A percentile compares a stretch with the other conserved stretches of the same genome.
Conservation (phyloP, 768 basidiomycete genomes). For the Tricholomella constricta region DNA sequence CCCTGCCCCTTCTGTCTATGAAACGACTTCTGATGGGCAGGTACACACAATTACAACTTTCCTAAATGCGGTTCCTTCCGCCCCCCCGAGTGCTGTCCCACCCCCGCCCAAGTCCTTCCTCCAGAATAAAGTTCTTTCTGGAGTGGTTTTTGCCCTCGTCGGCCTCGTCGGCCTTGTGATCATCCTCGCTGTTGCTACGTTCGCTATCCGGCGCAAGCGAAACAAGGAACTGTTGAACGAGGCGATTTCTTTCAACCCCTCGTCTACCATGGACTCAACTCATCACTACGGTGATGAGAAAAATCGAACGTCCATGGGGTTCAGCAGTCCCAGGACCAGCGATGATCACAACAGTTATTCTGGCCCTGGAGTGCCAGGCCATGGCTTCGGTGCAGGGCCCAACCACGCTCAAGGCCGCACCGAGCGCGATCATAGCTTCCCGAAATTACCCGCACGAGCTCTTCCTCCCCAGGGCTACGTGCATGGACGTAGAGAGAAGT, state of each 20-base stretch:
- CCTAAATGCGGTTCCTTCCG: conserved; percentile 27
- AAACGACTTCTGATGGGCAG: conserved; percentile 28
- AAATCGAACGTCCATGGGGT: conserved; percentile 19
- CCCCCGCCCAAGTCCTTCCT: conserved; percentile 51
- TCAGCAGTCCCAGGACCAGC: conserved; percentile 29
- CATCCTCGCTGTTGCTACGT: conserved; percentile 45
- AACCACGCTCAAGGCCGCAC: conserved; percentile 8
- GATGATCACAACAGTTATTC: conserved; percentile 15
- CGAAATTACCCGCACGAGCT: not conserved
- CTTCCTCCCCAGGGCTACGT: not conserved
- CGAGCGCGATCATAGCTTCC: not conserved
- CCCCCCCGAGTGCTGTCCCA: conserved; percentile 22
- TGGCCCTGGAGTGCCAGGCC: conserved; percentile 23
- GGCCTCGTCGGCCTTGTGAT: conserved; percentile 50
- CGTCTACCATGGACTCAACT: conserved; percentile 25
- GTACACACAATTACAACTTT: conserved; percentile 33
- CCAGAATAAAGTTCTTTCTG: conserved; percentile 65
- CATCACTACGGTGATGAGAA: conserved; percentile 23
- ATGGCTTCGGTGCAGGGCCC: conserved; percentile 15
- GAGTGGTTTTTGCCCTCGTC: conserved; percentile 55
- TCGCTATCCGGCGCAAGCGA: conserved; percentile 50
- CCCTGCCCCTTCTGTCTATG: conserved; percentile 16
- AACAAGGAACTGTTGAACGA: conserved; percentile 43
- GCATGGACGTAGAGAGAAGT: not conserved
- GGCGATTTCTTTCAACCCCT: conserved; percentile 55